Evolutionary conservation across 2,329 filamentous ascomycete species (phyloP).

Genomic region (Colletotrichum simmondsii): DNA sequence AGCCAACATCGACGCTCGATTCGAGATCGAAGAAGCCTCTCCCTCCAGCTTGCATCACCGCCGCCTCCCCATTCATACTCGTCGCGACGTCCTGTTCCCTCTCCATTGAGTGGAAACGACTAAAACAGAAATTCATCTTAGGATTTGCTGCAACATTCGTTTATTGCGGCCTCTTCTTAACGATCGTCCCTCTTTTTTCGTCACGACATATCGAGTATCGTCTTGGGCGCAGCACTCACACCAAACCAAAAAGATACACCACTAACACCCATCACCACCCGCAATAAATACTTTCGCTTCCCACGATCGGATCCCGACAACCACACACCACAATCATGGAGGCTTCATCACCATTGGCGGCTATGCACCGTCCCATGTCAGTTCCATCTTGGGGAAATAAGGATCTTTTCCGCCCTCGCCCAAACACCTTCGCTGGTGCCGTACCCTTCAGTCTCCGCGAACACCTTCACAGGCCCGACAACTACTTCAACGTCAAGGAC

Average conservation of each 20-base stretch:
- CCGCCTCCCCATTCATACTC: slow-evolving; percentile 3
- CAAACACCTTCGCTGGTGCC: slow-evolving; percentile 62
- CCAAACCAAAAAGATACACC: neutral
- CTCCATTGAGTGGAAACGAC: slow-evolving; percentile 30
- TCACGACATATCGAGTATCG: slow-evolving; percentile 42
- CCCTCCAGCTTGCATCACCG: neutral
- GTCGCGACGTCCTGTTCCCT: slow-evolving; percentile 3
- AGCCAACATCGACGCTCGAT: slow-evolving; percentile 4
- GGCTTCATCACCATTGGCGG: slow-evolving; percentile 89
- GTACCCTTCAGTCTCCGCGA: slow-evolving; percentile 84
- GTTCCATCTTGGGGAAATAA: slow-evolving; percentile 67
- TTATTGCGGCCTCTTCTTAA: slow-evolving; percentile 40
- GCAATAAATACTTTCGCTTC: slow-evolving; percentile 16
- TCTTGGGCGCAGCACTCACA: slow-evolving; percentile 30
- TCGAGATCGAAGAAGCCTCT: slow-evolving; percentile 8
- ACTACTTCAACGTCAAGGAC: slow-evolving; percentile 86
- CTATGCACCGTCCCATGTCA: slow-evolving; percentile 82
- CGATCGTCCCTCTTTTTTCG: slow-evolving; percentile 35
- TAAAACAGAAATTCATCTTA: slow-evolving; percentile 21
- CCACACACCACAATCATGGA: slow-evolving; percentile 72
- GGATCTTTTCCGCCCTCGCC: slow-evolving; percentile 64
- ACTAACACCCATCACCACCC: slow-evolving; percentile 9
- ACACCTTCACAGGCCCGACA: slow-evolving; percentile 70
- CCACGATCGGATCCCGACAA: neutral
- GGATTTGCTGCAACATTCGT: slow-evolving; percentile 46